Evolutionary conservation across 1,139 yeast species (phyloP).

Genomic region (Arxiozyma heterogenica): DNA sequence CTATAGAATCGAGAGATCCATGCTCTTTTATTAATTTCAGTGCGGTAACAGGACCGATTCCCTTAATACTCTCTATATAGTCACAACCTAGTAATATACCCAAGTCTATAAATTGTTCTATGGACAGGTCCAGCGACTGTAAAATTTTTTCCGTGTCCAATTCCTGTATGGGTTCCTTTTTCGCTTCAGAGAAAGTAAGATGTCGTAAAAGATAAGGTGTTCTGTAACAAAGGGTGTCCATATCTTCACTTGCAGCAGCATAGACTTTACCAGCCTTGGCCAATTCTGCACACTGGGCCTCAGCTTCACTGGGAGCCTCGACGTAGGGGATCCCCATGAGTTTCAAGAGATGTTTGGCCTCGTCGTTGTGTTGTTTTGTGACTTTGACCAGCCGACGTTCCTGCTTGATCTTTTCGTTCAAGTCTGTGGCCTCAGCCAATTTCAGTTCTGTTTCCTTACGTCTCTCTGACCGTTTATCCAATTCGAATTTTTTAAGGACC

Average conservation of each 20-base stretch:
- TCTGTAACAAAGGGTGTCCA: conserved; percentile 92
- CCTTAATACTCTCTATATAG: conserved; percentile 89
- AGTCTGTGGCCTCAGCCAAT: conserved; percentile 38
- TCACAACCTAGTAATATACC: conserved; percentile 95
- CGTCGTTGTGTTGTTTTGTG: conserved; percentile 83
- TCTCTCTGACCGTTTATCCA: conserved; percentile 72
- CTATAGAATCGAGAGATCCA: conserved; percentile 66
- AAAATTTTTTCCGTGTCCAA: conserved; percentile 60
- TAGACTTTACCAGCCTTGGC: conserved; percentile 83
- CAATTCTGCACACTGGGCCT: conserved; percentile 93
- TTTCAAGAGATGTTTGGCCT: conserved; percentile 68
- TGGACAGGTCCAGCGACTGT: conserved; percentile 64
- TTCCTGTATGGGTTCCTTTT: conserved; percentile 88
- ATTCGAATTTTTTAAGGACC: conserved; percentile 82
- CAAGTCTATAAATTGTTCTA: conserved; percentile 72
- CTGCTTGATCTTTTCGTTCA: conserved; percentile 67
- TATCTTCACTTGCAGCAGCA: conserved; percentile 98
- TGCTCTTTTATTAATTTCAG: conserved; percentile 79
- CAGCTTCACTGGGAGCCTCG: conserved; percentile 96
- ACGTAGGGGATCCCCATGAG: conserved; percentile 94
- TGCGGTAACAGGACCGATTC: conserved; percentile 95
- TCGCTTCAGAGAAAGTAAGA: conserved; percentile 86
- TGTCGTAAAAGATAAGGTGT: conserved; percentile 80
- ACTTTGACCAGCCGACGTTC: conserved; percentile 88
- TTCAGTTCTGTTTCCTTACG: conserved; percentile 75